Evolutionary conservation across 1,139 yeast genomes (phyloP).

Genomic region (Suhomyces bribrorum): DNA sequence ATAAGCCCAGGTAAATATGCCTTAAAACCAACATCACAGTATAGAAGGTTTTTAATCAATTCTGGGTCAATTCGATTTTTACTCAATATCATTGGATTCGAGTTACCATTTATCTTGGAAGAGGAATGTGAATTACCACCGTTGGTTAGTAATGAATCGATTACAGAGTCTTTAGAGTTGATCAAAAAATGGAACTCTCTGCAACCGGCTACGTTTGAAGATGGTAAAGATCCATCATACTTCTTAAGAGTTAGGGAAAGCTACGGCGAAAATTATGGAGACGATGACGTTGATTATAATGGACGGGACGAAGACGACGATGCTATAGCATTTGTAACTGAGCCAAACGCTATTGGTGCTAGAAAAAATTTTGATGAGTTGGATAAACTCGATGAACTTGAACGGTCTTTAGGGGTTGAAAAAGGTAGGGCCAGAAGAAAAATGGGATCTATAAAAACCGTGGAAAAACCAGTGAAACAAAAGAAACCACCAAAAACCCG

Average conservation of each 20-base stretch:
- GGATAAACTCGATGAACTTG: conserved; percentile 37
- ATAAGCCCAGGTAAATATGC: conserved; percentile 15
- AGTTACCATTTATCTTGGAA: conserved; percentile 37
- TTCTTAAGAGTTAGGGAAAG: conserved; percentile 30
- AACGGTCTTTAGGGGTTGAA: conserved; percentile 21
- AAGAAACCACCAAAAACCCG: conserved; percentile 5
- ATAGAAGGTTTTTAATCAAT: conserved; percentile 32
- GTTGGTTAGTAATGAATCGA: conserved; percentile 19
- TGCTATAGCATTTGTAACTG: conserved; percentile 40
- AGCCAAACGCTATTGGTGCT: conserved; percentile 19
- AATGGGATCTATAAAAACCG: conserved; percentile 7
- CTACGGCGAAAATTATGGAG: conserved; percentile 22
- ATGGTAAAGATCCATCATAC: conserved; percentile 41
- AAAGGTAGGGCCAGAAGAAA: conserved; percentile 28
- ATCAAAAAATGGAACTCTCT: conserved; percentile 33
- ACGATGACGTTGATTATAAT: conserved; percentile 20
- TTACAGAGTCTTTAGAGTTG: conserved; percentile 26
- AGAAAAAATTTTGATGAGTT: conserved; percentile 27
- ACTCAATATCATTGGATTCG: conserved; percentile 35
- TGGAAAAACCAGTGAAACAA: conserved; percentile 9
- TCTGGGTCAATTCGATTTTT: conserved; percentile 40
- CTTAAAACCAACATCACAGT: conserved; percentile 21
- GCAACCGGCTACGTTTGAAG: conserved; percentile 44
- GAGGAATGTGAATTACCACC: conserved; percentile 34
- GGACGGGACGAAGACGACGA: conserved; percentile 24